A percentile compares a stretch with the other conserved stretches of the same genome.
These are phyloP conservation scores for Fabrea salina DNA, from an alignment of 169 alveolate species.

Conservation along the genomic window DNA sequence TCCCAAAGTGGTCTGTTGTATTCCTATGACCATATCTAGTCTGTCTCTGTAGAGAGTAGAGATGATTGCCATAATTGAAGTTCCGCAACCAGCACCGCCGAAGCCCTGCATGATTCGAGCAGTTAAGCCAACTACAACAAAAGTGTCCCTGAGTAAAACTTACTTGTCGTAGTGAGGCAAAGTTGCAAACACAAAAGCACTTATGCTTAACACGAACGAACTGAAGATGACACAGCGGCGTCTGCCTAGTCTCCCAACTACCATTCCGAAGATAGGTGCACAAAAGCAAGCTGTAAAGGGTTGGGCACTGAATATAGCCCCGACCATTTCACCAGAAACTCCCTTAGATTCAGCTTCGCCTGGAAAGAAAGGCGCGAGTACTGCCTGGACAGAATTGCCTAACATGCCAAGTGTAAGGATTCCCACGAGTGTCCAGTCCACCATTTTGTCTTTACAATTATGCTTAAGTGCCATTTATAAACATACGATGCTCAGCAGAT, in stretches of 20 bases:
- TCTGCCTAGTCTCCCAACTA: background rate
- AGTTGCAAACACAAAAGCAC: no score
- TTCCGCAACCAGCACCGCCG: background rate
- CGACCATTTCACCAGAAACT: background rate
- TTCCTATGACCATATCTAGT: background rate
- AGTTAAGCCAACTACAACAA: background rate
- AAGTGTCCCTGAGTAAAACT: no score
- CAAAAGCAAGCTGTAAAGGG: background rate
- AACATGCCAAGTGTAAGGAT: background rate
- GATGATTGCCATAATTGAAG: background rate
- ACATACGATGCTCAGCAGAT: no score
- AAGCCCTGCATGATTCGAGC: background rate
- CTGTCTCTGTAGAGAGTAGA: background rate
- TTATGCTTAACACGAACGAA: no score
- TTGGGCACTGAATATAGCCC: background rate
- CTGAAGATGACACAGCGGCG: no score
- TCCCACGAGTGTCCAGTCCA: background rate
- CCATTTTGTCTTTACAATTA: no score
- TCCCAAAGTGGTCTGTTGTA: background rate
- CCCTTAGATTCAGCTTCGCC: background rate
- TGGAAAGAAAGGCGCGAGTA: slow-evolving; percentile 13
- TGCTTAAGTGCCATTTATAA: no score
- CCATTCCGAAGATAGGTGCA: slow-evolving; percentile 8
- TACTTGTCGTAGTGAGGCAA: no score
- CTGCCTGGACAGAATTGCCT: background rate